phyloP scores from a whole-genome alignment of 2,329 filamentous ascomycete species.

The Colletotrichum sp. region DNA sequence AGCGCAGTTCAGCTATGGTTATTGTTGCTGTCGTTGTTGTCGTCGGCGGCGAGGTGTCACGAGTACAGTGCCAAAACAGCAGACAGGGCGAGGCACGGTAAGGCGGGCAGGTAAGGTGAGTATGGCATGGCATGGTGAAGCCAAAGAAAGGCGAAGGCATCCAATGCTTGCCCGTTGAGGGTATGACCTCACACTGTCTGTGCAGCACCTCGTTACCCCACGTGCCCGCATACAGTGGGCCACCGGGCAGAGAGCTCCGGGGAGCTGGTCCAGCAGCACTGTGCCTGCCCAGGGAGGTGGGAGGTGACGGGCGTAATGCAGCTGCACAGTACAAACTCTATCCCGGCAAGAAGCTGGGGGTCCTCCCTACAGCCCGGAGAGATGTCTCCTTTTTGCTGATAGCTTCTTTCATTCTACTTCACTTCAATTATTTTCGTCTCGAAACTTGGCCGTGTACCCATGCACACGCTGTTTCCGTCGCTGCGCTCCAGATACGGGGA shows the following conservation, averaged over 20 bases:
- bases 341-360: neutral
- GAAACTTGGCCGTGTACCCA: neutral
- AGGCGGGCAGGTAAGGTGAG: neutral
- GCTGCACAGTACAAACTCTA: neutral
- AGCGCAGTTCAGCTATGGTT: neutral
- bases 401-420: neutral
- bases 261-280: neutral
- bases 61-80: neutral
- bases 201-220: neutral
- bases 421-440: neutral
- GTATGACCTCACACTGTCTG: slow-evolving; percentile 12
- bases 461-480: neutral
- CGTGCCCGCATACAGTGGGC: neutral
- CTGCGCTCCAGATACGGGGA: neutral
- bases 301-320: neutral
- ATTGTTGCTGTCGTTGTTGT: neutral
- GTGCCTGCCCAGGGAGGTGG: neutral
- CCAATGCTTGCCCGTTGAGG: neutral
- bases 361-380: neutral
- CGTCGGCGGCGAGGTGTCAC: neutral
- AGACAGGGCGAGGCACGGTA: neutral
- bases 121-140: neutral
- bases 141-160: neutral
- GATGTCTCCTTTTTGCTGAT: neutral
- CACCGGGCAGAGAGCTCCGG: neutral